These are phyloP conservation scores for Plantago rigida DNA, from an alignment of 305 asterid genomes.

Conservation along the genomic window DNA sequence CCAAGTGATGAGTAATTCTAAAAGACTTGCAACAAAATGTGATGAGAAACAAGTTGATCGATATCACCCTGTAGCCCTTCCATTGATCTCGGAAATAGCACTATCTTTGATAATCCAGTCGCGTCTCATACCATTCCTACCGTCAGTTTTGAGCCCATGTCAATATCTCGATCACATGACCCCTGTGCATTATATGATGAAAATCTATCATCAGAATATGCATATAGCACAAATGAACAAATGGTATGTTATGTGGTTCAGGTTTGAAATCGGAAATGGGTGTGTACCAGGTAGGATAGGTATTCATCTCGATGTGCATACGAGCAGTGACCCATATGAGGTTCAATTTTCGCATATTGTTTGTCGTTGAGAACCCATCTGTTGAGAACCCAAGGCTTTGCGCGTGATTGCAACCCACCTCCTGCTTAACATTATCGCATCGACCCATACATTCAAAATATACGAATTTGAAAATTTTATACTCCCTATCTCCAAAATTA, in stretches of 20 bases:
- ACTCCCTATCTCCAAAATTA: too few relatives aligned
- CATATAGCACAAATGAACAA: too few relatives aligned
- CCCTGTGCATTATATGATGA: slow-evolving; percentile 32
- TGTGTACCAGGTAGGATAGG: slow-evolving; percentile 78
- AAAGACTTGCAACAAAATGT: not conserved
- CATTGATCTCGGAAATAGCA: slow-evolving; percentile 55
- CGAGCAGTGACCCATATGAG: slow-evolving; percentile 99
- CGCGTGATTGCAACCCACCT: slow-evolving; percentile 94
- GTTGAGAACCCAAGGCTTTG: slow-evolving; percentile 90
- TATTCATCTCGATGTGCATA: slow-evolving; percentile 92
- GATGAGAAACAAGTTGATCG: too few relatives aligned
- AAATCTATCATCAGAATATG: too few relatives aligned
- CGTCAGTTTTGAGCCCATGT: slow-evolving; percentile 70
- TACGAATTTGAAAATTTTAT: too few relatives aligned
- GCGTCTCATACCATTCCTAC: slow-evolving; percentile 55
- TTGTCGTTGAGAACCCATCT: slow-evolving; percentile 92
- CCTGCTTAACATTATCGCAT: slow-evolving; percentile 34
- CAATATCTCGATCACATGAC: slow-evolving; percentile 61
- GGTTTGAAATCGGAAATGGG: too few relatives aligned
- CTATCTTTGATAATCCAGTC: slow-evolving; percentile 62
- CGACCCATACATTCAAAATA: too few relatives aligned
- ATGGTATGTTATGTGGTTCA: too few relatives aligned
- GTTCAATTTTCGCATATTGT: slow-evolving; percentile 68
- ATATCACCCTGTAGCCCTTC: slow-evolving; percentile 56
- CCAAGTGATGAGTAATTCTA: not conserved